Evolutionary conservation across 352 stramenopile genomes (phyloP).

Genomic region (Pythium myriotylum): DNA sequence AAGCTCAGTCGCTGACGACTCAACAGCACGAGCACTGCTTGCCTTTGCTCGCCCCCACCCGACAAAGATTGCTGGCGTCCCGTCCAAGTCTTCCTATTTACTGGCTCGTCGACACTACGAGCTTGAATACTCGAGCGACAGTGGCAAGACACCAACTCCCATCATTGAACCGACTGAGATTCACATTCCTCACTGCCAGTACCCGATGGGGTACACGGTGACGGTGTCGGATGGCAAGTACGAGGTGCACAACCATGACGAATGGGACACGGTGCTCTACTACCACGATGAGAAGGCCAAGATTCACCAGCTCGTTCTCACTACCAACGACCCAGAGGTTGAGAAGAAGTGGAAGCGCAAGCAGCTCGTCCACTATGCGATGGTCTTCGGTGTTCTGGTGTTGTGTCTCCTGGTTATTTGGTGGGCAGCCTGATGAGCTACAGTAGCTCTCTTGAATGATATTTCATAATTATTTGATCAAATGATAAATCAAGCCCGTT

Average conservation of each 20-base stretch:
- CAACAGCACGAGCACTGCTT: constrained; percentile 30
- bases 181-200: constrained; percentile 80
- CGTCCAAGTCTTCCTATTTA: constrained; percentile 60
- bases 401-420: constrained; percentile 4
- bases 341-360: constrained; percentile 18
- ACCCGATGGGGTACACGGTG: constrained; percentile 62
- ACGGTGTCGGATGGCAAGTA: constrained; percentile 62
- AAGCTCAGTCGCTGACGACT: constrained; percentile 10
- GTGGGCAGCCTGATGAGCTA: not conserved
- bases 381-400: constrained; percentile 1
- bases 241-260: constrained; percentile 47
- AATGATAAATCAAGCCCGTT: too few species aligned
- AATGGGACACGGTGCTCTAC: constrained; percentile 63
- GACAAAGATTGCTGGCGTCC: constrained; percentile 66
- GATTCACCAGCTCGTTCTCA: constrained; percentile 19
- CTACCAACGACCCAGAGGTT: constrained; percentile 20
- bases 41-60: constrained; percentile 74
- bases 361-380: constrained; percentile 10
- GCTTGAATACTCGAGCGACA: constrained; percentile 48
- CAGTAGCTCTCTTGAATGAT: not conserved
- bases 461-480: not conserved
- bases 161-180: constrained; percentile 48
- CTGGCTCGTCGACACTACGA: constrained; percentile 57
- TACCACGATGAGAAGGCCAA: constrained; percentile 44
- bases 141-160: constrained; percentile 29